Evolutionary conservation across 179 eudicot species (phyloP).

Genomic region (Gypsophila paniculata): DNA sequence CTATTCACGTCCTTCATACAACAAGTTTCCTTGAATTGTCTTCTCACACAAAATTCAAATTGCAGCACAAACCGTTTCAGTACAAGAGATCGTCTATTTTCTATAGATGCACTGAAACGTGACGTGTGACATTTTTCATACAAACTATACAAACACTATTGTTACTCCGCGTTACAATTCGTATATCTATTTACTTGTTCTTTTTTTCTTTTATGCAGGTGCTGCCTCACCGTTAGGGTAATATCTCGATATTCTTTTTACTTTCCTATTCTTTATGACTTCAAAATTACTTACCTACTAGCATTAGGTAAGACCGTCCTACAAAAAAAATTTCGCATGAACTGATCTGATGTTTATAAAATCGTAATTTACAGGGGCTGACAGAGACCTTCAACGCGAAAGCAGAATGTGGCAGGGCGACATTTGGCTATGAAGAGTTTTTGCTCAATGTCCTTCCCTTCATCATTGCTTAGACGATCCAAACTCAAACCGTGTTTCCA

Average conservation of each 20-base stretch:
- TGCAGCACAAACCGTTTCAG: too few species aligned
- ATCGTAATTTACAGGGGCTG: constrained; percentile 28
- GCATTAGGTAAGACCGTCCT: neutral
- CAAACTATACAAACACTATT: too few species aligned
- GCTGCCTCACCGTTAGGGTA: constrained; percentile 48
- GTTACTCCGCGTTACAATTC: neutral
- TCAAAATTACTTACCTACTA: too few species aligned
- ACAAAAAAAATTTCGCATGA: neutral
- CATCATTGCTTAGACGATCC: constrained; percentile 29
- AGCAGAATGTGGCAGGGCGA: constrained; percentile 38
- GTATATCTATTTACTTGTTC: neutral
- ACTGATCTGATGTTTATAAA: neutral
- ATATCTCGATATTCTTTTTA: neutral
- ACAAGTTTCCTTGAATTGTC: too few species aligned
- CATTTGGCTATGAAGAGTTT: constrained; percentile 41
- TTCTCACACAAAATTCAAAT: too few species aligned
- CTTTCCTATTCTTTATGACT: neutral
- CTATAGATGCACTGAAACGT: too few species aligned
- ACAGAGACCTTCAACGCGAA: constrained; percentile 38
- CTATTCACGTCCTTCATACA: too few species aligned
- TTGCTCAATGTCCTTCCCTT: constrained; percentile 42
- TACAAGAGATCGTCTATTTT: too few species aligned
- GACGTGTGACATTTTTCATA: too few species aligned
- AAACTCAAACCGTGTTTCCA: neutral
- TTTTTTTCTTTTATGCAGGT: constrained; percentile 21